Percentiles rank a stretch among this genome's conserved stretches.
These are phyloP conservation scores for Phellopilus nigrolimitatus DNA, from an alignment of 1,284 basidiomycete species.

Conservation along the genomic window DNA sequence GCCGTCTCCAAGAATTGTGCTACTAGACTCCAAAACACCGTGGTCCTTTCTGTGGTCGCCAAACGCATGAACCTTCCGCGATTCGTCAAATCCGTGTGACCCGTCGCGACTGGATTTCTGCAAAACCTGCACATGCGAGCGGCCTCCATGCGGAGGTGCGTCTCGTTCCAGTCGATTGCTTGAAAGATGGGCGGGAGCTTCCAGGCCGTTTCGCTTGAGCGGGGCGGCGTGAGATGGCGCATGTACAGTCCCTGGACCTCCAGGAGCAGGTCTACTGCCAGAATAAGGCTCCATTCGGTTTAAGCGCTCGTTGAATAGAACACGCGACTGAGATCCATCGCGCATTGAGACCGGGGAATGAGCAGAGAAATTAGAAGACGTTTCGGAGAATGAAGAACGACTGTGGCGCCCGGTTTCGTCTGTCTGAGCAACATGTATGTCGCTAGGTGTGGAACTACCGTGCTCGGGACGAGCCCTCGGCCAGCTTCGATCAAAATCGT, in stretches of 20 bases:
- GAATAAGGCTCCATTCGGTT: conserved; percentile 70
- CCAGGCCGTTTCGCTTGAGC: conserved; percentile 29
- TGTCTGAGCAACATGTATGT: conserved; percentile 27
- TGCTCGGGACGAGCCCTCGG: conserved; percentile 56
- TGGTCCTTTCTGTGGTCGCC: neutral
- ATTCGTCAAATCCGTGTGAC: conserved; percentile 28
- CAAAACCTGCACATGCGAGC: conserved; percentile 42
- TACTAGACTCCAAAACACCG: neutral
- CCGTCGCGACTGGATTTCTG: conserved; percentile 38
- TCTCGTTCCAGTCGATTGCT: conserved; percentile 45
- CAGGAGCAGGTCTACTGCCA: conserved; percentile 17
- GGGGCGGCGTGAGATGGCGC: conserved; percentile 29
- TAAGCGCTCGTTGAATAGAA: conserved; percentile 87
- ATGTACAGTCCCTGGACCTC: neutral
- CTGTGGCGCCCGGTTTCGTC: conserved; percentile 30
- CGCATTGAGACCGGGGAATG: conserved; percentile 35
- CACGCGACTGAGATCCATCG: conserved; percentile 46
- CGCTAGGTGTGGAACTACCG: conserved; percentile 33
- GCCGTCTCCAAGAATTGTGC: neutral
- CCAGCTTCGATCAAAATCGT: conserved; percentile 93
- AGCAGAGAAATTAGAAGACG: conserved; percentile 20
- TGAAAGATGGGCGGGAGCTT: conserved; percentile 29
- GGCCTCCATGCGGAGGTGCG: conserved; percentile 37
- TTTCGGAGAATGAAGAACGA: conserved; percentile 33
- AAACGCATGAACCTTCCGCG: conserved; percentile 6